phyloP scores from a whole-genome alignment of 2,329 filamentous ascomycete genomes.

The Fusarium haematococcum region DNA sequence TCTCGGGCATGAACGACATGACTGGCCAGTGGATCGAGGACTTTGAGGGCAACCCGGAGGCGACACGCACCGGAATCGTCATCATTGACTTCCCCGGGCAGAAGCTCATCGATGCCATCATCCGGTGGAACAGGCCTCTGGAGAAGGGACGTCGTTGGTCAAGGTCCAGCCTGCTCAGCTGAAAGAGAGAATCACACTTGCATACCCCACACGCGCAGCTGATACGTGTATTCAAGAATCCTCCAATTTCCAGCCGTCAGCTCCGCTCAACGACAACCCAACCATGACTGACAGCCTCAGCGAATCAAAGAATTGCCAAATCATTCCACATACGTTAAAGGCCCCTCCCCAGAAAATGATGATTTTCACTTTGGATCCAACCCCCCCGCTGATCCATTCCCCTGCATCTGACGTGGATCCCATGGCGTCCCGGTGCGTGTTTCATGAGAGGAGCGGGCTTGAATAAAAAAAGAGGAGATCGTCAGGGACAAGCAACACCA shows the following conservation, averaged over 20 bases:
- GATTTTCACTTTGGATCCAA: constrained; percentile 12
- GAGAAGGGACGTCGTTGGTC: constrained; percentile 15
- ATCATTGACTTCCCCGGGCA: constrained; percentile 63
- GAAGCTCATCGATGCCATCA: constrained; percentile 55
- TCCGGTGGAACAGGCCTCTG: constrained; percentile 54
- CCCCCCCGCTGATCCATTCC: constrained; percentile 22
- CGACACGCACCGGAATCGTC: constrained; percentile 56
- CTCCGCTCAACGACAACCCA: constrained; percentile 10
- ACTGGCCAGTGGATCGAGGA: constrained; percentile 58
- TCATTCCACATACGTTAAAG: constrained; percentile 9
- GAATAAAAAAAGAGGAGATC: constrained; percentile 30
- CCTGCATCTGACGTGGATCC: constrained; percentile 43
- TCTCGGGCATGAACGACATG: constrained; percentile 63
- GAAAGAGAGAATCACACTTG: constrained; percentile 5
- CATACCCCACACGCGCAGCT: constrained; percentile 13
- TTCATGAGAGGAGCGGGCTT: constrained; percentile 29
- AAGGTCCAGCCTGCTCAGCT: constrained; percentile 20
- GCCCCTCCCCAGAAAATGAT: constrained; percentile 3
- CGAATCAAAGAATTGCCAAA: constrained; percentile 26
- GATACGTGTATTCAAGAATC: constrained; percentile 12
- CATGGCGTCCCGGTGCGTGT: constrained; percentile 40
- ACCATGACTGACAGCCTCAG: not conserved
- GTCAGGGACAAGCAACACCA: constrained; percentile 39
- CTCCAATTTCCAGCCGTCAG: constrained; percentile 29
- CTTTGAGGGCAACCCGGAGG: constrained; percentile 40